A percentile compares a stretch with the other conserved stretches of the same genome.
phyloP scores from a whole-genome alignment of 106 monocot genomes.

The Dactylorhiza incarnata region DNA sequence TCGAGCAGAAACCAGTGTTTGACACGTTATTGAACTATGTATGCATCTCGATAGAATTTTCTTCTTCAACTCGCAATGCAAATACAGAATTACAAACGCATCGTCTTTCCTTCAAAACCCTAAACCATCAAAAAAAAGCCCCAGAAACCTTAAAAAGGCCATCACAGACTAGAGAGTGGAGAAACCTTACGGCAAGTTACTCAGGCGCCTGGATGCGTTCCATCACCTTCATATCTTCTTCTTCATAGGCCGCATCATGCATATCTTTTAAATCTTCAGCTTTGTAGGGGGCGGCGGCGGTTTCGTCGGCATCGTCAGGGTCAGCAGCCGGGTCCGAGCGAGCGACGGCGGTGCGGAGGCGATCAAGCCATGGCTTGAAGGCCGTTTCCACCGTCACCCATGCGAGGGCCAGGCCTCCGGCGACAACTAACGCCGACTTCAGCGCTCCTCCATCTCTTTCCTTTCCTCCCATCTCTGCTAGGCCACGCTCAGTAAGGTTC shows the following conservation, averaged over 20 bases:
- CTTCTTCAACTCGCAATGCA: too few species aligned
- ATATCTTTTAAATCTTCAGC: neutral
- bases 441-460: slow-evolving; percentile 39
- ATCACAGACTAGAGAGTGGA: neutral
- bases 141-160: neutral
- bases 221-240: neutral
- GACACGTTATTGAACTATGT: too few species aligned
- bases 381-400: slow-evolving; percentile 89
- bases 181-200: neutral
- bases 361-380: slow-evolving; percentile 74
- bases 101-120: too few species aligned
- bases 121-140: neutral
- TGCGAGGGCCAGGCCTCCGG: slow-evolving; percentile 58
- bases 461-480: slow-evolving; percentile 11
- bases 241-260: neutral
- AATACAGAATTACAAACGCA: too few species aligned
- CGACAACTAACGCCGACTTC: slow-evolving; percentile 72
- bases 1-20: too few species aligned
- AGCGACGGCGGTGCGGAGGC: slow-evolving; percentile 36
- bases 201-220: neutral
- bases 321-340: slow-evolving; percentile 38
- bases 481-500: too few species aligned
- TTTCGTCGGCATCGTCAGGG: slow-evolving; percentile 26
- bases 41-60: too few species aligned
- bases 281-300: neutral